A percentile compares a stretch with the other conserved stretches of the same genome.
Conservation (phyloP, 495 filamentous ascomycete species). For the Podospora sp. region DNA sequence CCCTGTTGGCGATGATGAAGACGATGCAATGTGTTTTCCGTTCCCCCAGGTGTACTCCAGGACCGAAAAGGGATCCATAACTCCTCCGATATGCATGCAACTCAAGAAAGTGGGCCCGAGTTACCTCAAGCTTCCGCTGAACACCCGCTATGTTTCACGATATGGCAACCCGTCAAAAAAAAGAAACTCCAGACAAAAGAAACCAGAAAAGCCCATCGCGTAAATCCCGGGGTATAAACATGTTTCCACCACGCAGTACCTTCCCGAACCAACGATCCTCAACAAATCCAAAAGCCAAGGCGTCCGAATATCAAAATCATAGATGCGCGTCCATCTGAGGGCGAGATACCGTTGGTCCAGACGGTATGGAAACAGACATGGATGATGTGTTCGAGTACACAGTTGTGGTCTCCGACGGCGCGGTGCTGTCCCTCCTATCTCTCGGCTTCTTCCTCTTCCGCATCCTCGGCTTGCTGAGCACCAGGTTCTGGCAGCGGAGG, state of each 20-base stretch:
- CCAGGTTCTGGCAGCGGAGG: slow-evolving; percentile 45
- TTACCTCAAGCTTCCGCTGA: not conserved
- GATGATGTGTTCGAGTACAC: slow-evolving; percentile 16
- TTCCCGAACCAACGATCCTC: not conserved
- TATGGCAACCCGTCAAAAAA: not conserved
- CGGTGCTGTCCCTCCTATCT: slow-evolving; percentile 20
- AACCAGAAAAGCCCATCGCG: not conserved
- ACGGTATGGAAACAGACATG: slow-evolving; percentile 11
- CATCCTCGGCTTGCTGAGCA: slow-evolving; percentile 47
- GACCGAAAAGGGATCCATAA: slow-evolving; percentile 3
- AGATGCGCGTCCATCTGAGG: not conserved
- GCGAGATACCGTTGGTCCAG: not conserved
- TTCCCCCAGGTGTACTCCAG: not conserved
- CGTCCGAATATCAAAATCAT: not conserved
- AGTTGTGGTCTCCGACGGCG: slow-evolving; percentile 26
- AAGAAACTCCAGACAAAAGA: slow-evolving; percentile 11
- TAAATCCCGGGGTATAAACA: not conserved
- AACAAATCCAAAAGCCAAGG: not conserved
- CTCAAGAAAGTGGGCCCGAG: not conserved
- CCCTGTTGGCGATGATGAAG: not conserved
- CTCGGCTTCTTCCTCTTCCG: slow-evolving; percentile 37
- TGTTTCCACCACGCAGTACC: not conserved
- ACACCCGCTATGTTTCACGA: not conserved
- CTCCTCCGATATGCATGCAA: slow-evolving; percentile 12
- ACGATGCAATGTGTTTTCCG: not conserved